phyloP scores from a whole-genome alignment of 495 filamentous ascomycete species.

The Tuber aestivum region DNA sequence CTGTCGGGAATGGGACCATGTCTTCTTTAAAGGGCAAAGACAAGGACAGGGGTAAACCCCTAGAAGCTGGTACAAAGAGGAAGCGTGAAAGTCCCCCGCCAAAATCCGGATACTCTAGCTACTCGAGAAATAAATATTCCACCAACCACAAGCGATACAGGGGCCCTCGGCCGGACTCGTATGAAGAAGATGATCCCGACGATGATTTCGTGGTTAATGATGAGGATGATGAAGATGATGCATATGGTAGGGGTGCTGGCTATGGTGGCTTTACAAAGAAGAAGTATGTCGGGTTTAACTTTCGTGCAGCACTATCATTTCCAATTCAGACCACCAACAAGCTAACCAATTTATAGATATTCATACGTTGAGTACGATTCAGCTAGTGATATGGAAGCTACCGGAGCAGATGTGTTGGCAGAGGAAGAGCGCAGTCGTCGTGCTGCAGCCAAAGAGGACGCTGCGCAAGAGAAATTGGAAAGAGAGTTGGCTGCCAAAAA shows the following conservation, averaged over 20 bases:
- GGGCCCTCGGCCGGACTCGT: slow-evolving; percentile 36
- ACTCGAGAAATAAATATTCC: slow-evolving; percentile 11
- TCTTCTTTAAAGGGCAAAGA: slow-evolving; percentile 21
- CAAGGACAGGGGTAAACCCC: slow-evolving; percentile 17
- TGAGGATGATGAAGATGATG: slow-evolving; percentile 44
- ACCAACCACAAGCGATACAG: slow-evolving; percentile 8
- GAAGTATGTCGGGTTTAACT: slow-evolving; percentile 17
- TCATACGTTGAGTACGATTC: slow-evolving; percentile 47
- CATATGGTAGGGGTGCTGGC: slow-evolving; percentile 34
- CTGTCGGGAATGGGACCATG: slow-evolving; percentile 19
- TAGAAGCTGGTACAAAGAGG: slow-evolving; percentile 27
- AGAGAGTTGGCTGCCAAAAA: slow-evolving; percentile 33
- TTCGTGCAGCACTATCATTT: neutral
- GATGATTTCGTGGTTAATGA: slow-evolving; percentile 56
- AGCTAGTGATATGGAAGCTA: slow-evolving; percentile 60
- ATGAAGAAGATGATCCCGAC: slow-evolving; percentile 51
- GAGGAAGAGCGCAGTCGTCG: slow-evolving; percentile 53
- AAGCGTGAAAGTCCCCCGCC: slow-evolving; percentile 32
- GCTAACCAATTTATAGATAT: slow-evolving; percentile 22
- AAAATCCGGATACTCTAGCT: neutral
- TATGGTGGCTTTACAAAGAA: slow-evolving; percentile 9
- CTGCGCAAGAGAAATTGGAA: slow-evolving; percentile 41
- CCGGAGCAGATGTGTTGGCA: slow-evolving; percentile 54
- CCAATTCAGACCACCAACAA: neutral
- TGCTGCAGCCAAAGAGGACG: slow-evolving; percentile 52